phyloP scores from a whole-genome alignment of 2,329 filamentous ascomycete species.

The Ciborinia camelliae region DNA sequence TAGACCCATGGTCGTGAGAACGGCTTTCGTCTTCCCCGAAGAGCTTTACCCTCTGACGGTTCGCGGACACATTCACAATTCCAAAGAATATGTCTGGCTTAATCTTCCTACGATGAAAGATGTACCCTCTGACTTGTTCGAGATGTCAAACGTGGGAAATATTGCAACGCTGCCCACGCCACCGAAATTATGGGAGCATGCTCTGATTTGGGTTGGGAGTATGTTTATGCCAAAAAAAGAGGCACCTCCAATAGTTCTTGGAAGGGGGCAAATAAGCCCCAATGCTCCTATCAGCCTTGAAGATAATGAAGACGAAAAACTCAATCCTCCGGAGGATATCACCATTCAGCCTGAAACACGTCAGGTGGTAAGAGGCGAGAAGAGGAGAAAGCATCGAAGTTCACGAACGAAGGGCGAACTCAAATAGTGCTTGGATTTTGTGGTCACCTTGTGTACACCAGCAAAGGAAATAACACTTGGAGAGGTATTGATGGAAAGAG shows the following conservation, averaged over 20 bases:
- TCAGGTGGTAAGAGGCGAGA: slow-evolving; percentile 12
- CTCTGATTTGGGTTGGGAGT: slow-evolving; percentile 14
- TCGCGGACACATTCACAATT: slow-evolving; percentile 42
- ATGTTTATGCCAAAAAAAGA: slow-evolving; percentile 14
- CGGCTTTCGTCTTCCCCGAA: slow-evolving; percentile 40
- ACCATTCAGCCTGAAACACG: slow-evolving; percentile 14
- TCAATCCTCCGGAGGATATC: slow-evolving; percentile 12
- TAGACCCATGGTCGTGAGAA: slow-evolving; percentile 40
- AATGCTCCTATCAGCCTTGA: slow-evolving; percentile 6
- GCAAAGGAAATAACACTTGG: too few species aligned
- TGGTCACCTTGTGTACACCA: neutral
- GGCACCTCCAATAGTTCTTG: slow-evolving; percentile 16
- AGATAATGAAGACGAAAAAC: slow-evolving; percentile 13
- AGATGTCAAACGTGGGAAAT: slow-evolving; percentile 18
- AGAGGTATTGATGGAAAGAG: neutral
- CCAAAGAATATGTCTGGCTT: slow-evolving; percentile 41
- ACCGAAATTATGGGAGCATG: slow-evolving; percentile 16
- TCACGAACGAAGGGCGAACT: slow-evolving; percentile 2
- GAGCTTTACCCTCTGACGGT: slow-evolving; percentile 42
- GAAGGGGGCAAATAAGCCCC: neutral
- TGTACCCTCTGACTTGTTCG: slow-evolving; percentile 13
- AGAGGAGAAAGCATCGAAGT: slow-evolving; percentile 13
- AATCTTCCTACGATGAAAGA: slow-evolving; percentile 36
- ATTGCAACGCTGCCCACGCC: slow-evolving; percentile 18
- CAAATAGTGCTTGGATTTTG: neutral